Conservation (phyloP, 2,329 filamentous ascomycete species). For the Alternaria tenuissima region DNA sequence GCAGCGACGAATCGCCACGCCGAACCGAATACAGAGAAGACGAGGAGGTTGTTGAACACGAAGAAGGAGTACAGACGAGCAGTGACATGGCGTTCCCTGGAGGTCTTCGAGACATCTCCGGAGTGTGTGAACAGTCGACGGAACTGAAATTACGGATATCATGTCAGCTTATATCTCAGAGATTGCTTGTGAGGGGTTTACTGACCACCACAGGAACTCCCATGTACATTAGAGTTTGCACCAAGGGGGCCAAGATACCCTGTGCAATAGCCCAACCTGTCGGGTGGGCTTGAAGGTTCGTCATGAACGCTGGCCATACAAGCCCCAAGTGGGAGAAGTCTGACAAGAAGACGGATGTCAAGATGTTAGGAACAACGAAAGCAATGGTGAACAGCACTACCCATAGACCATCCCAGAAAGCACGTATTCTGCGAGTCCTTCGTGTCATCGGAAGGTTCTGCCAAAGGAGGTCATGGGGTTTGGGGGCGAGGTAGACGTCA, state of each 20-base stretch:
- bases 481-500: slow-evolving; percentile 79
- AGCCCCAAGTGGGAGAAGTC: slow-evolving; percentile 82
- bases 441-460: slow-evolving; percentile 82
- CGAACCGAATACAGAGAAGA: slow-evolving; percentile 91
- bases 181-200: background rate
- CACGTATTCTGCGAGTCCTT: slow-evolving; percentile 72
- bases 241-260: slow-evolving; percentile 85
- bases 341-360: slow-evolving; percentile 92
- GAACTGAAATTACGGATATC: slow-evolving; percentile 59
- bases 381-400: slow-evolving; percentile 79
- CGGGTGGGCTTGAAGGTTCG: slow-evolving; percentile 68
- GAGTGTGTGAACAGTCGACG: slow-evolving; percentile 82
- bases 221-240: slow-evolving; percentile 87
- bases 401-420: slow-evolving; percentile 84
- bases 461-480: slow-evolving; percentile 94
- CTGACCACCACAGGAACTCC: slow-evolving; percentile 76
- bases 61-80: slow-evolving; percentile 96
- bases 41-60: slow-evolving; percentile 92
- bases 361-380: slow-evolving; percentile 89
- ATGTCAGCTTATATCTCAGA: slow-evolving; percentile 2
- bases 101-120: slow-evolving; percentile 90
- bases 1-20: slow-evolving; percentile 78
- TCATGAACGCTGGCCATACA: slow-evolving; percentile 80
- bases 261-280: slow-evolving; percentile 86
- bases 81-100: slow-evolving; percentile 84